These are phyloP conservation scores for Gracilaria vermiculophylla DNA, from an alignment of 23 red algal species.

Conservation along the genomic window DNA sequence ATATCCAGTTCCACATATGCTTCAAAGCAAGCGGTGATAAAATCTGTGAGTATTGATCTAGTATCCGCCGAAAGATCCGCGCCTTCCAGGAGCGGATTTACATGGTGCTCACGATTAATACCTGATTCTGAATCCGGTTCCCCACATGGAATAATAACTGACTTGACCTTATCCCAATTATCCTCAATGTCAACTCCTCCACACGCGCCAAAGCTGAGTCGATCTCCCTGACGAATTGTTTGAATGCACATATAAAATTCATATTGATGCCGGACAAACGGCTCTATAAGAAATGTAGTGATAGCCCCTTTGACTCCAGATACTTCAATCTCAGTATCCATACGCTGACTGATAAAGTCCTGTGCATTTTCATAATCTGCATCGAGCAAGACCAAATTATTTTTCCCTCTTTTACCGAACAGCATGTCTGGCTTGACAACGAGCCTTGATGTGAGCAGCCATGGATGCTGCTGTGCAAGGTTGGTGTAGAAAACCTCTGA, in stretches of 20 bases:
- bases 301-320: constrained; percentile 73
- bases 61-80: neutral
- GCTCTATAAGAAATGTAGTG: constrained; percentile 90
- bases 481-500: constrained; percentile 33
- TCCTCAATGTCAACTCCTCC: constrained; percentile 97
- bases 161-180: constrained; percentile 82
- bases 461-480: constrained; percentile 62
- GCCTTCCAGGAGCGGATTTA: constrained; percentile 37
- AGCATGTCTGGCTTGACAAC: constrained; percentile 99
- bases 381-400: constrained; percentile 88
- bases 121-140: constrained; percentile 24
- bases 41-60: constrained; percentile 33
- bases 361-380: constrained; percentile 58
- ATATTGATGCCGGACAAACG: constrained; percentile 74
- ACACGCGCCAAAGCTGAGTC: constrained; percentile 81
- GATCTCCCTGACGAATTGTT: constrained; percentile 82
- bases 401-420: constrained; percentile 96
- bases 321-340: constrained; percentile 80
- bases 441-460: constrained; percentile 70
- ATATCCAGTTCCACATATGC: constrained; percentile 90
- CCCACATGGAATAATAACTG: constrained; percentile 38
- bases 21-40: constrained; percentile 68
- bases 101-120: constrained; percentile 37
- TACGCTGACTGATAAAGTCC: constrained; percentile 44
- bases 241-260: constrained; percentile 95